These are phyloP conservation scores for Cercospora nicotianae DNA, from an alignment of 2,329 filamentous ascomycete genomes.

Conservation along the genomic window DNA sequence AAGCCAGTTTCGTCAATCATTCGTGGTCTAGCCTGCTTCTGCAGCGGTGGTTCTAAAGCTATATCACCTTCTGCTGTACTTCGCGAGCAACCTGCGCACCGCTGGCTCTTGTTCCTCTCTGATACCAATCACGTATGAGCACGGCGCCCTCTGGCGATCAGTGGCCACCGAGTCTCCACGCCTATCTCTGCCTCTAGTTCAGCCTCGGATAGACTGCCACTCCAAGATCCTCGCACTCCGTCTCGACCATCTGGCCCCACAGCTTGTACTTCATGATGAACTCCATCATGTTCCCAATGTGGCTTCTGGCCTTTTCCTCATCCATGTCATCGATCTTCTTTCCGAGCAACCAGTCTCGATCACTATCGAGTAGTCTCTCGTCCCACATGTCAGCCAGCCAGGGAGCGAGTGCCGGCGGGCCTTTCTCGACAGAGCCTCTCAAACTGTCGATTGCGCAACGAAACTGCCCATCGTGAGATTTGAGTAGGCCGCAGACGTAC, in stretches of 20 bases:
- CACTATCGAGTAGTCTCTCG: slow-evolving; percentile 12
- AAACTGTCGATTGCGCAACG: slow-evolving; percentile 8
- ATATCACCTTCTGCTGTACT: neutral
- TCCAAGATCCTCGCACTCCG: slow-evolving; percentile 6
- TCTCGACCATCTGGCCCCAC: slow-evolving; percentile 10
- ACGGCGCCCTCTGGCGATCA: neutral
- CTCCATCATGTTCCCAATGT: slow-evolving; percentile 5
- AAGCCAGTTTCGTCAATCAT: neutral
- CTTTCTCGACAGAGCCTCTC: neutral
- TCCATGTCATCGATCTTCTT: slow-evolving; percentile 12
- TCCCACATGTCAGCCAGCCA: slow-evolving; percentile 14
- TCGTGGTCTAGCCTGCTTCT: neutral
- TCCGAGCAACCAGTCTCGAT: slow-evolving; percentile 9
- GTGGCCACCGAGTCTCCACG: neutral
- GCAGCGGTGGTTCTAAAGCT: neutral
- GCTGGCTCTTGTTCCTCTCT: neutral
- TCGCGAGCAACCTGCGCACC: neutral
- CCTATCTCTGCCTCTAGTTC: neutral
- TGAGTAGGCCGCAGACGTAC: slow-evolving; percentile 10
- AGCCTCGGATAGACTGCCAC: slow-evolving; percentile 7
- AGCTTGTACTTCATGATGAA: slow-evolving; percentile 14
- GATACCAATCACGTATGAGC: neutral
- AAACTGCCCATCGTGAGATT: slow-evolving; percentile 11
- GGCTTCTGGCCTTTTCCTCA: neutral
- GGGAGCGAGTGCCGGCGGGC: neutral